A percentile compares a stretch with the other conserved stretches of the same genome.
Conservation (phyloP, 768 basidiomycete genomes). For the Lactarius hatsudake region DNA sequence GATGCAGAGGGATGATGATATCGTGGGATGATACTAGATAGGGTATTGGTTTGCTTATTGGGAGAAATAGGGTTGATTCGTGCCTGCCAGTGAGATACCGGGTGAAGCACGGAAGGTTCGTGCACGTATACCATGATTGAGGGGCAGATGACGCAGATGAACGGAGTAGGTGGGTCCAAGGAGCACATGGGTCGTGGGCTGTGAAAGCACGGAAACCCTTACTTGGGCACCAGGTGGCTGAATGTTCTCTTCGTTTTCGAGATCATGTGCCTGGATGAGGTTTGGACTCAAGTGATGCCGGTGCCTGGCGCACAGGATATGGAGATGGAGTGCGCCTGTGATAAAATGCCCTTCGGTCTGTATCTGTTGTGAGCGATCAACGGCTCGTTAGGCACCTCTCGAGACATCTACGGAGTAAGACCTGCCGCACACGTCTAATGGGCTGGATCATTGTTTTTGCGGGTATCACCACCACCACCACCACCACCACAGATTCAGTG, state of each 20-base stretch:
- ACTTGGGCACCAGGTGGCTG: constrained; percentile 5
- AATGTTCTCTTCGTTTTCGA: background rate
- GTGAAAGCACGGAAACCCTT: constrained; percentile 6
- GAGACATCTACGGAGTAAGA: background rate
- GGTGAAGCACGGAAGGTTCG: background rate
- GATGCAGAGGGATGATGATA: background rate
- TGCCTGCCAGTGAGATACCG: constrained; percentile 9
- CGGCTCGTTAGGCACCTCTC: background rate
- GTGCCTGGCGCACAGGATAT: background rate
- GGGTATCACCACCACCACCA: background rate
- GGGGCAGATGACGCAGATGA: constrained; percentile 16
- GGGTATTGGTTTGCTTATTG: constrained; percentile 1
- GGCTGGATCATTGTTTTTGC: background rate
- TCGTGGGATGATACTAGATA: background rate
- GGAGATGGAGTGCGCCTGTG: background rate
- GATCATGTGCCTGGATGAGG: constrained; percentile 3
- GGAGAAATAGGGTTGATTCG: constrained; percentile 8
- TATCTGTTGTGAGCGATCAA: background rate
- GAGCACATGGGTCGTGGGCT: background rate
- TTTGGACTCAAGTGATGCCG: background rate
- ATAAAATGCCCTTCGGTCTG: background rate
- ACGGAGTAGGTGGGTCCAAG: background rate
- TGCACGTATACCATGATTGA: background rate
- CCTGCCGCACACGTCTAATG: background rate
- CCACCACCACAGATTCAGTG: background rate